Evolutionary conservation across 2,329 filamentous ascomycete species (phyloP).

Genomic region (Sporothrix euskadiensis): DNA sequence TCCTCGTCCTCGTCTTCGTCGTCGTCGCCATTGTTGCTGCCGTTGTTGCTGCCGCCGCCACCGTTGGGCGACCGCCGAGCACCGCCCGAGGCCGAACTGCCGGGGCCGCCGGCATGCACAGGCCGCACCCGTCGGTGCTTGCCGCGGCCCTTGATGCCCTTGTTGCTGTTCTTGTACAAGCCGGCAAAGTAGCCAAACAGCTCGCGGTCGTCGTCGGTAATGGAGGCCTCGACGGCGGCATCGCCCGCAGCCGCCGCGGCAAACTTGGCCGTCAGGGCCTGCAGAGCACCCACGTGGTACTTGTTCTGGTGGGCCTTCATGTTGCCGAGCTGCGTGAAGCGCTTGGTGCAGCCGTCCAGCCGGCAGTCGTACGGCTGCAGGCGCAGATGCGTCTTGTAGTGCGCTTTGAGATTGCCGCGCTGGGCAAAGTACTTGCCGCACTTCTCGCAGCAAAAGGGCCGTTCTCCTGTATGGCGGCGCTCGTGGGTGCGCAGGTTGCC

Average conservation of each 20-base stretch:
- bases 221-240: slow-evolving; percentile 55
- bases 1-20: background rate
- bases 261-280: slow-evolving; percentile 70
- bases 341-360: slow-evolving; percentile 80
- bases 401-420: slow-evolving; percentile 79
- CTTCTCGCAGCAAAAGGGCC: slow-evolving; percentile 75
- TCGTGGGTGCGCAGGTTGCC: slow-evolving; percentile 94
- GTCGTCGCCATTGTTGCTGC: background rate
- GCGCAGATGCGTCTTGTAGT: slow-evolving; percentile 76
- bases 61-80: background rate
- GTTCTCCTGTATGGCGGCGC: slow-evolving; percentile 82
- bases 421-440: slow-evolving; percentile 85
- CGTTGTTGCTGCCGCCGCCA: background rate
- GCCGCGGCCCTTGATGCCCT: slow-evolving; percentile 94
- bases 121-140: slow-evolving; percentile 70
- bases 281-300: slow-evolving; percentile 77
- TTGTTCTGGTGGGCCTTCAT: slow-evolving; percentile 96
- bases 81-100: background rate
- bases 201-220: slow-evolving; percentile 59
- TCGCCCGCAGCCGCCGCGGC: slow-evolving; percentile 62
- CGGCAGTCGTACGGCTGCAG: slow-evolving; percentile 79
- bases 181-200: slow-evolving; percentile 78
- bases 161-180: slow-evolving; percentile 98
- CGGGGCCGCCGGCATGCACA: slow-evolving; percentile 30
- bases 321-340: slow-evolving; percentile 88